Evolutionary conservation across 73 alveolate species (phyloP).

Genomic region (Tetrahymena malaccensis): DNA sequence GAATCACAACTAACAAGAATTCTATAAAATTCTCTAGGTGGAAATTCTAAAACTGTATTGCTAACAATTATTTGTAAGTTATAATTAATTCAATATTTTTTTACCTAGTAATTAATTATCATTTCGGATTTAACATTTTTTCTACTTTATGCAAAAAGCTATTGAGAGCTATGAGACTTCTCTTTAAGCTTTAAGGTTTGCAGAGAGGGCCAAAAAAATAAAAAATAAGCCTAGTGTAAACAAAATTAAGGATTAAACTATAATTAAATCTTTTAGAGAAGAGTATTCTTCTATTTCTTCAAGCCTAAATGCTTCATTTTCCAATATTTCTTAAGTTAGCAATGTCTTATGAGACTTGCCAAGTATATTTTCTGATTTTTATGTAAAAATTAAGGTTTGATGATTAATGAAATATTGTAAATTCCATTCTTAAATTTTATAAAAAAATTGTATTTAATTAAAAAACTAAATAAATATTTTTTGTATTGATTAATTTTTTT

Average conservation of each 20-base stretch:
- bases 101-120: neutral
- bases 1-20: conserved; percentile 92
- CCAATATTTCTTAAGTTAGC: neutral
- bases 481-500: too few species aligned
- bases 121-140: too few species aligned
- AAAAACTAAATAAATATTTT: too few species aligned
- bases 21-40: conserved; percentile 90
- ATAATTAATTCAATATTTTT: neutral
- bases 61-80: conserved; percentile 81
- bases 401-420: too few species aligned
- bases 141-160: neutral
- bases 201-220: neutral
- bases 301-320: neutral
- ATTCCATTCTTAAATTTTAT: too few species aligned
- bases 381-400: too few species aligned
- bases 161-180: neutral
- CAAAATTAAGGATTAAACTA: neutral
- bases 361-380: too few species aligned
- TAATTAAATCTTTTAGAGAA: neutral
- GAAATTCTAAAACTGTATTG: conserved; percentile 92
- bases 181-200: neutral
- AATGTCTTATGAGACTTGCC: neutral
- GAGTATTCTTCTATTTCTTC: neutral
- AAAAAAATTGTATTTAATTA: too few species aligned
- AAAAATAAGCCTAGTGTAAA: neutral